Percentiles rank a stretch among this genome's conserved stretches.
Conservation (phyloP, 768 basidiomycete species). For the Boletus rex-veris region DNA sequence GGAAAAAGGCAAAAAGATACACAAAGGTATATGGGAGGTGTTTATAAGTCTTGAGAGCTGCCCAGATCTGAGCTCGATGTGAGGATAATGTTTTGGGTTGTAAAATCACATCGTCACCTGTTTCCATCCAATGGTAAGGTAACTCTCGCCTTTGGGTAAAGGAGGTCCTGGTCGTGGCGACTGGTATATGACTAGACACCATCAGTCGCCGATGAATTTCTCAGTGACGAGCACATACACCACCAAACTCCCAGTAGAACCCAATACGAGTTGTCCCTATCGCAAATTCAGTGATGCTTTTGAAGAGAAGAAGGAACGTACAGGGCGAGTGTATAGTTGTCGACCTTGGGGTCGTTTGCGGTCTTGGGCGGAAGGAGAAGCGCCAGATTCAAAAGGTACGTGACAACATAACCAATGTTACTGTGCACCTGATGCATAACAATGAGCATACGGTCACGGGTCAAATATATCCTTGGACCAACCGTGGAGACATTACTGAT, state of each 20-base stretch:
- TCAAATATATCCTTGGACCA: conserved; percentile 7
- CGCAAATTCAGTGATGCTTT: conserved; percentile 31
- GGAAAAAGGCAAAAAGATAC: conserved; percentile 73
- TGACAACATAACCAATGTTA: conserved; percentile 70
- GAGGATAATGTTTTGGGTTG: neutral
- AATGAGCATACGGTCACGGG: neutral
- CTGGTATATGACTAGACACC: conserved; percentile 64
- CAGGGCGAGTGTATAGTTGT: conserved; percentile 74
- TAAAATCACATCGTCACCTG: conserved; percentile 44
- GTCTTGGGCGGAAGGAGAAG: conserved; percentile 54
- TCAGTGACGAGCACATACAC: conserved; percentile 49
- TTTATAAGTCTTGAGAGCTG: conserved; percentile 69
- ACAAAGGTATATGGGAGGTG: conserved; percentile 77
- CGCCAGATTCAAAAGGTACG: conserved; percentile 62
- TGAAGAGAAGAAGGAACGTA: conserved; percentile 31
- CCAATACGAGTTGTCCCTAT: conserved; percentile 71
- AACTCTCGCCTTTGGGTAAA: conserved; percentile 71
- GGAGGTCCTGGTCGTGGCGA: conserved; percentile 77
- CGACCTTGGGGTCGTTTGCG: conserved; percentile 52
- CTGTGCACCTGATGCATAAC: conserved; percentile 54
- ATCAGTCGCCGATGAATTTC: neutral
- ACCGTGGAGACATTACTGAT: conserved; percentile 86
- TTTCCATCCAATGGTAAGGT: conserved; percentile 82
- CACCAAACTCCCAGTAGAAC: conserved; percentile 82
- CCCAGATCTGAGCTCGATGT: conserved; percentile 57